These are phyloP conservation scores for Cryptosporidium ubiquitum DNA, from an alignment of 169 alveolate species.

Conservation along the genomic window DNA sequence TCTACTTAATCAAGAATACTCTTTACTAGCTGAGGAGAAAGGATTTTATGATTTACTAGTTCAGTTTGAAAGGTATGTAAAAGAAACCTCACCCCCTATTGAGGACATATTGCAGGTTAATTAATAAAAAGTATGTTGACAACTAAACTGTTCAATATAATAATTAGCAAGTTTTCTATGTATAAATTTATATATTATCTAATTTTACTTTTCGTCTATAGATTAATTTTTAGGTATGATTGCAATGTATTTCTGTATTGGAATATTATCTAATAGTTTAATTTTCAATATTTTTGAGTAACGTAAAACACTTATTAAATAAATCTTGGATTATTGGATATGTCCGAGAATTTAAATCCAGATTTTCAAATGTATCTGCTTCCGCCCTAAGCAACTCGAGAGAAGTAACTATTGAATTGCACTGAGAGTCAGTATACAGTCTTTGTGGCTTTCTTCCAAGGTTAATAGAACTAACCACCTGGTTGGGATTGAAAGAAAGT, in stretches of 20 bases:
- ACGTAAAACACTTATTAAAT: not conserved
- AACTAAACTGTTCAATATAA: not conserved
- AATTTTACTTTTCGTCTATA: not conserved
- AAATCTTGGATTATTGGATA: conserved; percentile 19
- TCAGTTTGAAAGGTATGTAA: not conserved
- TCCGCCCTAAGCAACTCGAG: not conserved
- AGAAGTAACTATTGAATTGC: not conserved
- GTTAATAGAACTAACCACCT: conserved; percentile 11
- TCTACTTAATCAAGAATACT: not conserved
- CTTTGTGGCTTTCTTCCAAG: not conserved
- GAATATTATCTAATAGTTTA: not conserved
- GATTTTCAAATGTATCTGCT: conserved; percentile 8
- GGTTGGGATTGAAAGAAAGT: conserved; percentile 20
- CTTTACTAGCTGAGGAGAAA: not conserved
- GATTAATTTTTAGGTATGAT: too few relatives aligned
- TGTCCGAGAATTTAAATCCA: not conserved
- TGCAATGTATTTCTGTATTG: not conserved
- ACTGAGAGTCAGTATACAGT: conserved; percentile 27
- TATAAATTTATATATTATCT: not conserved
- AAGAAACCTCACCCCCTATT: not conserved
- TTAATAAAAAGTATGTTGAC: not conserved
- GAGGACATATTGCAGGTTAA: conserved; percentile 15
- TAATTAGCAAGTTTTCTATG: not conserved
- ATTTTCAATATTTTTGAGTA: not conserved
- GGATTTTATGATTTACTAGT: not conserved